A percentile compares a stretch with the other conserved stretches of the same genome.
Evolutionary conservation across 164 flowering plant genomes (phyloP).

Genomic region (Hamamelis virginiana): DNA sequence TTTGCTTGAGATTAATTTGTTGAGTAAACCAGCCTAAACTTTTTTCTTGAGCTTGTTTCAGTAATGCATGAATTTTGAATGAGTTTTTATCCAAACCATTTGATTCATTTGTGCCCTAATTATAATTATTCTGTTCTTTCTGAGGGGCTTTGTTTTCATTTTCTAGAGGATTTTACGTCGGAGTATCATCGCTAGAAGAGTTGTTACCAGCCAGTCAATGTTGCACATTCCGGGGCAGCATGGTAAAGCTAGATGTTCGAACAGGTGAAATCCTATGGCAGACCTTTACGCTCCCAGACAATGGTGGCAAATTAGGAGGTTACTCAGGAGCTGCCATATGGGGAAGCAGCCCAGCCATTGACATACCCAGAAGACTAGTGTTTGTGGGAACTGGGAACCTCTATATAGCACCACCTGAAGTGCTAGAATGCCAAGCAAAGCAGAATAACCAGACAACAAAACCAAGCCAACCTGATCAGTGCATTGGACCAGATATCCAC

Average conservation of each 20-base stretch:
- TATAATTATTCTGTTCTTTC: too few species aligned
- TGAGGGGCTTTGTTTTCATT: too few species aligned
- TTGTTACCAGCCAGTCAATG: conserved; percentile 27
- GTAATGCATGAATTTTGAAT: too few species aligned
- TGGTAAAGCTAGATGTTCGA: conserved; percentile 33
- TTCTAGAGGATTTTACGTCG: conserved; percentile 36
- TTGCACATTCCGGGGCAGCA: conserved; percentile 50
- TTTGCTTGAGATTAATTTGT: too few species aligned
- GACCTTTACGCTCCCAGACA: conserved; percentile 42
- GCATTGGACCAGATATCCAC: conserved; percentile 36
- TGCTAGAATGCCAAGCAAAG: conserved; percentile 37
- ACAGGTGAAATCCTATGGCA: conserved; percentile 39
- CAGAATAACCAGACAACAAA: conserved; percentile 36
- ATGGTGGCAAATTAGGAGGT: conserved; percentile 34
- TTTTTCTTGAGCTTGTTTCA: too few species aligned
- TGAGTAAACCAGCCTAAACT: too few species aligned
- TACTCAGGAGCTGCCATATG: conserved; percentile 56
- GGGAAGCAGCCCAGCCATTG: conserved; percentile 64
- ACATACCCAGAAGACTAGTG: conserved; percentile 28
- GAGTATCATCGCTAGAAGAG: conserved; percentile 44
- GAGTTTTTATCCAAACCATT: too few species aligned
- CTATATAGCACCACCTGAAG: conserved; percentile 44
- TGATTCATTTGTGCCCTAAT: too few species aligned
- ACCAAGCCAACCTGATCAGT: conserved; percentile 39
- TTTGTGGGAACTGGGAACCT: conserved; percentile 48